Conservation (phyloP, 2,329 filamentous ascomycete species). For the Ustulina deusta region DNA sequence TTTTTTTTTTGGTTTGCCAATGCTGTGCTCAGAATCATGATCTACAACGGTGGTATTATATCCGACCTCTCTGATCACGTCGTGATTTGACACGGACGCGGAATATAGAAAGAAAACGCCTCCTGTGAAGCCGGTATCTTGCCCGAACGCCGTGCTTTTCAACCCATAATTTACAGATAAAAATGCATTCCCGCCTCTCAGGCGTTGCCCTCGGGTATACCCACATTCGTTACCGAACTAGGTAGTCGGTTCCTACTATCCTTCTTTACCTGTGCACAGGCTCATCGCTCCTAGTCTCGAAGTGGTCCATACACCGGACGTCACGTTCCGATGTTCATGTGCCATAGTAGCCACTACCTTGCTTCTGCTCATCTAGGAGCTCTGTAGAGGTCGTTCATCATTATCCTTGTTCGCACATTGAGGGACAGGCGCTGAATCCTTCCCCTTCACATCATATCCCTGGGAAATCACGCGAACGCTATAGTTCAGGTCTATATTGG, state of each 20-base stretch:
- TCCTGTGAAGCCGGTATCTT: neutral
- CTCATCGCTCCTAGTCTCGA: neutral
- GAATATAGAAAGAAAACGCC: constrained; percentile 19
- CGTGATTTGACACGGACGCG: neutral
- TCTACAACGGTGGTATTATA: neutral
- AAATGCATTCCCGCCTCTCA: neutral
- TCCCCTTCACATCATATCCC: neutral
- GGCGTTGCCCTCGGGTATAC: neutral
- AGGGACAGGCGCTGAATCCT: neutral
- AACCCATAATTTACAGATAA: constrained; percentile 14
- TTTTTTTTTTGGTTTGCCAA: neutral
- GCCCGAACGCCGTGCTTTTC: constrained; percentile 37
- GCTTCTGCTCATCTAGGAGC: neutral
- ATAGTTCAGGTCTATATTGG: neutral
- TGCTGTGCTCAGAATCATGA: neutral
- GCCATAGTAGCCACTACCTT: neutral
- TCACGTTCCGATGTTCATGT: neutral
- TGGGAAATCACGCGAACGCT: neutral
- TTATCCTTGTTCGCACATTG: neutral
- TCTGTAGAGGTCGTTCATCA: no score
- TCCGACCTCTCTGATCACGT: neutral
- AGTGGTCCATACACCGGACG: neutral
- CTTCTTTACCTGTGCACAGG: neutral
- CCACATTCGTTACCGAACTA: neutral
- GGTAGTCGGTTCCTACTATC: neutral